Base-by-base conservation (phyloP, 2,329 filamentous ascomycete genomes). In the Fusarium musae region DNA sequence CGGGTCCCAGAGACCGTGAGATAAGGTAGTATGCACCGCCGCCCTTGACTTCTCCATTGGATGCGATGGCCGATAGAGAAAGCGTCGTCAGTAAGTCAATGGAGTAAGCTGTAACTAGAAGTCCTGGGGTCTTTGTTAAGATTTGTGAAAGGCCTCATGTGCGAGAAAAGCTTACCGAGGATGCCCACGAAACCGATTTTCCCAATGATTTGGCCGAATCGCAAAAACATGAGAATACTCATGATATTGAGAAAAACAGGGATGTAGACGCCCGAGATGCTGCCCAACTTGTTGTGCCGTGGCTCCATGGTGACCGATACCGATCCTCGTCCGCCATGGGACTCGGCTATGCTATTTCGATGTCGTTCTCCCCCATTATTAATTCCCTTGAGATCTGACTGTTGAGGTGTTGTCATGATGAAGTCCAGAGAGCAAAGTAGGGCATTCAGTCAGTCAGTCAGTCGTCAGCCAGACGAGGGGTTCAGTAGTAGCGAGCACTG, bases 11-110 rank as follows among this genome's bases (percentile, higher is more conserved):
- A 49, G 93, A 95, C 69, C 94, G 89, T 11, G 94, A 97, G 64
- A 97, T 97, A 63, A 97, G 85, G 77, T 96, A 97, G 80, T 97
- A 97, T 42, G 94, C 93, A 58, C 94, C 94, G 19, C 94, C 94
- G 19, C 94, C 94, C 76, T 93, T 91, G 63, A 97, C 94, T 52
- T 95, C 95, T 32, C 94, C 94, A 80, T 97, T 97, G 5, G 93
- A 95, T 39, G 94, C 94, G 77, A 97, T 96, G 15, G 94, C 94
- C 9, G 94, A 97, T 36, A 97, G 88, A 6, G 94, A 97, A 78
- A 97, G 90, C 0, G 93, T 94, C 0, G 94, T 97, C 59, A 97
- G 85, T n/a, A 96, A 86, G 79, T 96, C 92, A 75, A 97, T 92
- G 21, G 90, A 83, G 79, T 97, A 97, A n/a, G 93, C 92, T 46